Base-by-base conservation (phyloP, 2,329 filamentous ascomycete genomes). In the Hortaea werneckii region DNA sequence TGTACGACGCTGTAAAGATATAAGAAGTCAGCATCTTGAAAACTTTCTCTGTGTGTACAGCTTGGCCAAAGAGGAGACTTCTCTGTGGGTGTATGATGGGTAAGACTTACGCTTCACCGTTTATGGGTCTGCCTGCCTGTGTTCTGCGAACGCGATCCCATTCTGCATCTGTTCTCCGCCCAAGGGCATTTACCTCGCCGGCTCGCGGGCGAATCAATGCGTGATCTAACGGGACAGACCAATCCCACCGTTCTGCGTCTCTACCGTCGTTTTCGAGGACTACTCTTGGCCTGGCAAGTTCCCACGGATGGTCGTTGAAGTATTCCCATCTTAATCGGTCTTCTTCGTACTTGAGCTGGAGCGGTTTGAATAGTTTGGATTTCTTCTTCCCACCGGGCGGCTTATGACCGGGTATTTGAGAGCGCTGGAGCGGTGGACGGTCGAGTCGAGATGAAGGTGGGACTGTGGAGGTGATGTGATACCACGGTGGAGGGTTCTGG, bases 301-400 rank as follows among this genome's bases (percentile, higher is more conserved):
- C 92, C 92, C 92, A 98, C 5, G 92, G 92, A 64, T 98, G 92
- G 65, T 98, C 90, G 60, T 76, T 80, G 72, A 86, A 98, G 70
- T 96, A 98, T 28, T 82, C 79, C 55, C 69, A 74, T 52, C 92
- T 82, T 59, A 98, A 73, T 49, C 71, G 67, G 67, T 98, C 92
- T 65, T 98, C 92, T 49, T 84, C 79, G 64, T 92, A 95, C 44
- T 70, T 71, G 52, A 98, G 82, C 47, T 73, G 69, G 53, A 88
- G 78, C 1, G 92, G 92, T 57, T 82, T 79, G 72, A 89, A 96
- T 57, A 95, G 70, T 56, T 81, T 79, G 66, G 80, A 87, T 29
- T 83, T 75, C 64, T 82, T 85, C 43, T 82, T 84, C 38, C 74
- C 72, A 39, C 74, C 72, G 8, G 20, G 6, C 5, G 39, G 13